These are phyloP conservation scores for Lentinula aciculospora DNA, from an alignment of 768 basidiomycete species.

Conservation along the genomic window DNA sequence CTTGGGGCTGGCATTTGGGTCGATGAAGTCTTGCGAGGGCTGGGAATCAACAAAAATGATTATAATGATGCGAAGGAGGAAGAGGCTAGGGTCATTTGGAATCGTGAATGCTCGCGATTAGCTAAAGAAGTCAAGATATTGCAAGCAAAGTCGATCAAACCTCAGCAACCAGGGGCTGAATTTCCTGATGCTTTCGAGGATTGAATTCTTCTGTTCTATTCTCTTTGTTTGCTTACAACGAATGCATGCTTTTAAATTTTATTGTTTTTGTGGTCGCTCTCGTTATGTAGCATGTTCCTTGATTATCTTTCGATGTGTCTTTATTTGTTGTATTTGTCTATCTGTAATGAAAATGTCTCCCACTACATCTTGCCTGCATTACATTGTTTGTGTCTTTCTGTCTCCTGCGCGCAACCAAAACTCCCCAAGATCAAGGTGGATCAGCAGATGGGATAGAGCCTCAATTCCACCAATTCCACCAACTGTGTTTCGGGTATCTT, in stretches of 20 bases:
- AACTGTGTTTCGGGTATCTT: constrained; percentile 20
- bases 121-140: constrained; percentile 5
- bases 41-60: constrained; percentile 34
- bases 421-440: constrained; percentile 46
- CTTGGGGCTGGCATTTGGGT: constrained; percentile 58
- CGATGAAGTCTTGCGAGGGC: constrained; percentile 67
- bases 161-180: background rate
- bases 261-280: background rate
- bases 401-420: constrained; percentile 43
- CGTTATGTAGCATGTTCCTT: background rate
- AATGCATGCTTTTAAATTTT: background rate
- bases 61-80: constrained; percentile 39
- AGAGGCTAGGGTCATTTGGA: constrained; percentile 31
- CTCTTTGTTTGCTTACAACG: background rate
- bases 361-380: background rate
- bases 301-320: background rate
- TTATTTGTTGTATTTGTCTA: background rate
- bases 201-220: background rate
- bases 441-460: constrained; percentile 48
- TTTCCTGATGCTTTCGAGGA: constrained; percentile 8
- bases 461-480: constrained; percentile 54
- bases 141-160: background rate
- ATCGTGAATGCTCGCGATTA: constrained; percentile 5
- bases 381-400: background rate
- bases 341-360: background rate